These are phyloP conservation scores for Adiantum capillusveneris DNA, from an alignment of 75 land plant species.

Conservation along the genomic window DNA sequence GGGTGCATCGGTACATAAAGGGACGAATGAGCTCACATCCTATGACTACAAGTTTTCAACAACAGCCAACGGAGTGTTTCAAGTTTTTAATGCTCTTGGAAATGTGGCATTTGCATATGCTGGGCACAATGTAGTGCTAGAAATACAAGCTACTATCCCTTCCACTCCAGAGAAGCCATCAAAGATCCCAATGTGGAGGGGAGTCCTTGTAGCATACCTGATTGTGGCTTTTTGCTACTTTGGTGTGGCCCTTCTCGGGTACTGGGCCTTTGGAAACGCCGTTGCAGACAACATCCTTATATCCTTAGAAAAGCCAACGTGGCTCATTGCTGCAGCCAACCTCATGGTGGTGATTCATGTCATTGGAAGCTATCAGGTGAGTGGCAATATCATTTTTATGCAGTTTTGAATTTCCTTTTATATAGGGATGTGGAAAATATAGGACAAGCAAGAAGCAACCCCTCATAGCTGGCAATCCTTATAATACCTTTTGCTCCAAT, in stretches of 20 bases:
- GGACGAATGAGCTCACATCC: constrained; percentile 29
- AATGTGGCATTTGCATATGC: constrained; percentile 76
- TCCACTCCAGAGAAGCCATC: constrained; percentile 80
- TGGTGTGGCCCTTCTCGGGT: constrained; percentile 77
- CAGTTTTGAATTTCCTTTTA: not conserved
- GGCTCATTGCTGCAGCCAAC: constrained; percentile 90
- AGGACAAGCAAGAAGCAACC: too few species aligned
- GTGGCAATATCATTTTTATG: not conserved
- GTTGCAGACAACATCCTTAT: constrained; percentile 67
- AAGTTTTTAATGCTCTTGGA: constrained; percentile 67
- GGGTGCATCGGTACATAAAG: constrained; percentile 33
- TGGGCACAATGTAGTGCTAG: constrained; percentile 80
- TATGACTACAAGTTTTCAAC: constrained; percentile 35
- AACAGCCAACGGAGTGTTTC: constrained; percentile 37
- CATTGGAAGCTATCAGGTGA: constrained; percentile 91
- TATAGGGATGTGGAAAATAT: not conserved
- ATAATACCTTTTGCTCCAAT: too few species aligned
- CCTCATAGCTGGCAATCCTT: too few species aligned
- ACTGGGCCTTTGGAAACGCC: constrained; percentile 80
- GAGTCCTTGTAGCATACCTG: constrained; percentile 60
- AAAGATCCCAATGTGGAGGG: constrained; percentile 80
- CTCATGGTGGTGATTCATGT: constrained; percentile 92
- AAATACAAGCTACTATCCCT: constrained; percentile 90
- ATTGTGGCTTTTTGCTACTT: constrained; percentile 76
- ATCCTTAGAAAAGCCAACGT: constrained; percentile 41